A percentile compares a stretch with the other conserved stretches of the same genome.
Conservation (phyloP, 257 asterid genomes). For the Cordia subcordata region DNA sequence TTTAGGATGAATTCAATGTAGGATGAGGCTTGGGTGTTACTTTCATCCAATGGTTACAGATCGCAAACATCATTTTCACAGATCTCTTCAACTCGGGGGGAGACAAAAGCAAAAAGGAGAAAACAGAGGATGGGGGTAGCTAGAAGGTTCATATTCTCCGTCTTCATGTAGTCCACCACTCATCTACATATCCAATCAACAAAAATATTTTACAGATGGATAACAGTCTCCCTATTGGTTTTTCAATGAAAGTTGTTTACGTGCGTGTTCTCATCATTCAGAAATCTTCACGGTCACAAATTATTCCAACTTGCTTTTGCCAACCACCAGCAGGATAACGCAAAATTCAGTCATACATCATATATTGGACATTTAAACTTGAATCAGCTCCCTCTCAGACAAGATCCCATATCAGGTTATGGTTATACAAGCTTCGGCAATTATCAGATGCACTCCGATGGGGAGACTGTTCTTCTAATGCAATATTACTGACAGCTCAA, state of each 20-base stretch:
- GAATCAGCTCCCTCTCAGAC: not conserved
- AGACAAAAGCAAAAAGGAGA: too few species aligned
- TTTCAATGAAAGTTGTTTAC: too few species aligned
- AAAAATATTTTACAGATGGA: too few species aligned
- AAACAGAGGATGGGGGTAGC: not conserved
- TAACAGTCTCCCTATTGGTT: too few species aligned
- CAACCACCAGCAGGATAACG: not conserved
- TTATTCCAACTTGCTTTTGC: not conserved
- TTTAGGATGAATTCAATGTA: too few species aligned
- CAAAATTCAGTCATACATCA: not conserved
- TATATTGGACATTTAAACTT: not conserved
- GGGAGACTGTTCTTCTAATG: slow-evolving; percentile 5
- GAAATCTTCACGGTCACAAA: too few species aligned
- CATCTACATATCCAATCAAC: too few species aligned
- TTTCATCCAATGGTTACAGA: too few species aligned
- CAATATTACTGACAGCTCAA: slow-evolving; percentile 4
- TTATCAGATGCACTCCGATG: slow-evolving; percentile 4
- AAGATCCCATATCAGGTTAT: not conserved
- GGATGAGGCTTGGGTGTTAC: too few species aligned
- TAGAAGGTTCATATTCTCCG: not conserved
- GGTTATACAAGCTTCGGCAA: not conserved
- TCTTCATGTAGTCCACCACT: not conserved
- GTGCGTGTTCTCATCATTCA: too few species aligned
- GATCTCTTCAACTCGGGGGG: too few species aligned
- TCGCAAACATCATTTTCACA: too few species aligned